A percentile compares a stretch with the other conserved stretches of the same genome.
Conservation (phyloP, 2,329 filamentous ascomycete species). For the Sodiomyces alkalinus region DNA sequence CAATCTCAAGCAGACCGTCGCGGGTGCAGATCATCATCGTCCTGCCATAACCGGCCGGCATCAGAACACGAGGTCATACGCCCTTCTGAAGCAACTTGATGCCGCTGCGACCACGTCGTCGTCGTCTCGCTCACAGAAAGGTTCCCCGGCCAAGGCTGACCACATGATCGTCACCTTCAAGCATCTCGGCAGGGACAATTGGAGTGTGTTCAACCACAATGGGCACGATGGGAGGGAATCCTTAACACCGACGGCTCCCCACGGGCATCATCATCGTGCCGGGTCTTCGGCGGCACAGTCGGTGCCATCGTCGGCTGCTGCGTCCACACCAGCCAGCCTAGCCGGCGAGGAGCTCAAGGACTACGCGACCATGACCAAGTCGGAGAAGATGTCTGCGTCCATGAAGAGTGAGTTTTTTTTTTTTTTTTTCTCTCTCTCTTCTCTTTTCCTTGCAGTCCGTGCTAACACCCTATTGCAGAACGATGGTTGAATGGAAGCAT, state of each 20-base stretch:
- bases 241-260: too few relatives aligned
- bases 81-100: constrained; percentile 3
- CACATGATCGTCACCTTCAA: constrained; percentile 5
- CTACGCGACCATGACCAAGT: constrained; percentile 47
- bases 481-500: constrained; percentile 47
- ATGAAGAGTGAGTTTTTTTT: constrained; percentile 40
- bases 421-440: background rate
- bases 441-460: background rate
- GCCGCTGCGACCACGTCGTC: background rate
- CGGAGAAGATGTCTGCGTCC: constrained; percentile 49
- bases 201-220: constrained; percentile 2
- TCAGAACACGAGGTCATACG: constrained; percentile 2
- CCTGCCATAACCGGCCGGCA: too few relatives aligned
- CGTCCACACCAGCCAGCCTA: constrained; percentile 7
- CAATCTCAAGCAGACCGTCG: constrained; percentile 6
- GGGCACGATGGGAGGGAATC: too few relatives aligned
- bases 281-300: constrained; percentile 4
- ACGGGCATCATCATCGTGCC: too few relatives aligned
- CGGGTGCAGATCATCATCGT: too few relatives aligned
- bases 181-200: constrained; percentile 4
- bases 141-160: background rate
- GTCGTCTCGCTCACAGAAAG: too few relatives aligned
- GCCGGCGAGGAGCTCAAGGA: constrained; percentile 31
- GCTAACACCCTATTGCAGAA: constrained; percentile 22
- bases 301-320: constrained; percentile 7